These are phyloP conservation scores for Rugonectria rugulosa DNA, from an alignment of 2,329 filamentous ascomycete genomes.

Conservation along the genomic window DNA sequence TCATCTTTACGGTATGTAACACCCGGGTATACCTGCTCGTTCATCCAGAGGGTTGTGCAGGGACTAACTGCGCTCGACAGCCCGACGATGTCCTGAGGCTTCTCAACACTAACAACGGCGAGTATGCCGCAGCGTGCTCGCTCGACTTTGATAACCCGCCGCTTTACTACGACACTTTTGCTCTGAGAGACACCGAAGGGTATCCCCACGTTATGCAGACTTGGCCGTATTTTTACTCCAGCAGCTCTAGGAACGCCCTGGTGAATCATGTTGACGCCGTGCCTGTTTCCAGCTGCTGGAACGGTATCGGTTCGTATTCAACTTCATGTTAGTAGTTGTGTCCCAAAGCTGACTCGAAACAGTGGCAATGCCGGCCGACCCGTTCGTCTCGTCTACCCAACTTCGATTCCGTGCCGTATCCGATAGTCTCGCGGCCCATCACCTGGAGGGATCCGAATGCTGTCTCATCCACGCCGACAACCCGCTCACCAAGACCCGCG, in stretches of 20 bases:
- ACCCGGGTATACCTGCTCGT: background rate
- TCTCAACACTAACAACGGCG: slow-evolving; percentile 63
- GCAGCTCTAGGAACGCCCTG: slow-evolving; percentile 60
- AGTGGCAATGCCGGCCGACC: slow-evolving; percentile 61
- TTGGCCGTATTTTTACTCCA: slow-evolving; percentile 66
- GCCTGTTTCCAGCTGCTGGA: slow-evolving; percentile 55
- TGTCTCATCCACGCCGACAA: slow-evolving; percentile 81
- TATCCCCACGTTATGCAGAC: slow-evolving; percentile 58
- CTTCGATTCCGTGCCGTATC: slow-evolving; percentile 70
- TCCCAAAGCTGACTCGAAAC: slow-evolving; percentile 10
- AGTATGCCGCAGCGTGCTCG: slow-evolving; percentile 69
- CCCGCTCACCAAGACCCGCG: slow-evolving; percentile 56
- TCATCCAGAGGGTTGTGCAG: background rate
- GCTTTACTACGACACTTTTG: slow-evolving; percentile 69
- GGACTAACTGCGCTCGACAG: slow-evolving; percentile 39
- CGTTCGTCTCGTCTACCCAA: slow-evolving; percentile 56
- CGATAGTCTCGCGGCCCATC: slow-evolving; percentile 66
- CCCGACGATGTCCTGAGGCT: slow-evolving; percentile 63
- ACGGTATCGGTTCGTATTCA: slow-evolving; percentile 48
- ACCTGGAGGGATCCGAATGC: slow-evolving; percentile 81
- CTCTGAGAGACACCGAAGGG: slow-evolving; percentile 62
- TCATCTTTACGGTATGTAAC: slow-evolving; percentile 64
- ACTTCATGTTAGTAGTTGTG: background rate
- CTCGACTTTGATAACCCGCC: slow-evolving; percentile 65
- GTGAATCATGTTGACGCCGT: slow-evolving; percentile 56